phyloP scores from a whole-genome alignment of 108 stramenopile genomes.

The Fragilaria crotonensis region DNA sequence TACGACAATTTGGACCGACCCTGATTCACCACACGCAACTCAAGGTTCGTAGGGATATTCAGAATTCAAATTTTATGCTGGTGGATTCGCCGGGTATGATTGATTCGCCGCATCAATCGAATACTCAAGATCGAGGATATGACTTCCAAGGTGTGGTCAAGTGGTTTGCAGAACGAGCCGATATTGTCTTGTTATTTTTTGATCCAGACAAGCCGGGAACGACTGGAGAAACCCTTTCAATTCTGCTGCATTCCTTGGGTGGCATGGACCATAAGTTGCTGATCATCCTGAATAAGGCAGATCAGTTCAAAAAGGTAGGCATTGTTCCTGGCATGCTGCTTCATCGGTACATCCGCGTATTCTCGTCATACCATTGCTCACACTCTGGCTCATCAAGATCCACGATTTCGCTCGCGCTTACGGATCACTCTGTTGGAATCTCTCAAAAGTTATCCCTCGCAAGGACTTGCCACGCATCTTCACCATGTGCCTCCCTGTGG shows the following conservation, averaged over 20 bases:
- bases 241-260: slow-evolving; percentile 82
- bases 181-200: slow-evolving; percentile 97
- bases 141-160: slow-evolving; percentile 92
- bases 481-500: slow-evolving; percentile 92
- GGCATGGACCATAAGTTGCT: slow-evolving; percentile 99
- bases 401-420: slow-evolving; percentile 99
- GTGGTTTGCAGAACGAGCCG: slow-evolving; percentile 98
- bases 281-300: slow-evolving; percentile 97
- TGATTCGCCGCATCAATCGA: slow-evolving; percentile 49
- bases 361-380: neutral
- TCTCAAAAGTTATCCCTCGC: slow-evolving; percentile 90
- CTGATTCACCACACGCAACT: slow-evolving; percentile 94
- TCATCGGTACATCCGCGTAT: neutral
- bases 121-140: slow-evolving; percentile 92
- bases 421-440: slow-evolving; percentile 98
- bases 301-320: slow-evolving; percentile 65
- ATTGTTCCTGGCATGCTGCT: neutral
- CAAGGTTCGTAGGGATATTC: slow-evolving; percentile 69
- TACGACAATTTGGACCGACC: slow-evolving; percentile 92
- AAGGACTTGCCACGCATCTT: slow-evolving; percentile 98
- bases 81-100: slow-evolving; percentile 99
- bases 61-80: slow-evolving; percentile 72
- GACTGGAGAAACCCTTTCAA: slow-evolving; percentile 95
- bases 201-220: slow-evolving; percentile 95
- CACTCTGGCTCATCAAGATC: slow-evolving; percentile 39